These are phyloP conservation scores for Cordyceps cicadae DNA, from an alignment of 2,329 filamentous ascomycete genomes.

Conservation along the genomic window DNA sequence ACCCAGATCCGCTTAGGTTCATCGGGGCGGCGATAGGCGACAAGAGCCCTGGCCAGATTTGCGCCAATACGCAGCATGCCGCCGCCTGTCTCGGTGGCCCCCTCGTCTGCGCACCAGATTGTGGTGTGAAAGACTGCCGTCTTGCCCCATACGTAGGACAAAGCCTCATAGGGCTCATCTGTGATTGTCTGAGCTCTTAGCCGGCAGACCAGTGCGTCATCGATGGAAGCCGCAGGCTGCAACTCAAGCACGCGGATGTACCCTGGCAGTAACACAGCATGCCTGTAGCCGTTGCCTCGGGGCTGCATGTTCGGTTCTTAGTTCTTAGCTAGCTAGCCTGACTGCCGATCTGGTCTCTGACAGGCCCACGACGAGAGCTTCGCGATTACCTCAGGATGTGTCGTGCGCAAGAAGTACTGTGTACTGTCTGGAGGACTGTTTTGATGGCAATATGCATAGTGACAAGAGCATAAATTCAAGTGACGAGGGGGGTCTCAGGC, in stretches of 20 bases:
- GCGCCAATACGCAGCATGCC: slow-evolving; percentile 8
- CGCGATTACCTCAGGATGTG: neutral
- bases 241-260: slow-evolving; percentile 9
- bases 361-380: neutral
- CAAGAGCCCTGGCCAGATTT: slow-evolving; percentile 10
- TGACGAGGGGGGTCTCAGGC: neutral
- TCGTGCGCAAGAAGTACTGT: neutral
- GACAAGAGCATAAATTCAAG: neutral
- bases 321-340: neutral
- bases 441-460: neutral
- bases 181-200: slow-evolving; percentile 1
- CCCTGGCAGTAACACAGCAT: neutral
- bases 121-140: neutral
- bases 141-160: slow-evolving; percentile 13
- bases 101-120: slow-evolving; percentile 4
- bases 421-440: neutral
- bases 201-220: neutral
- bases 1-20: slow-evolving; percentile 13
- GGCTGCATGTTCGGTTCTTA: neutral
- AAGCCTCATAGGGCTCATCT: slow-evolving; percentile 11
- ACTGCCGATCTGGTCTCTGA: neutral
- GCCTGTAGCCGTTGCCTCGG: neutral
- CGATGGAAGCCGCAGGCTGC: neutral
- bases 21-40: neutral
- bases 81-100: neutral